Base-by-base conservation (phyloP, 2,329 filamentous ascomycete species). In the Fusarium chaquense region DNA sequence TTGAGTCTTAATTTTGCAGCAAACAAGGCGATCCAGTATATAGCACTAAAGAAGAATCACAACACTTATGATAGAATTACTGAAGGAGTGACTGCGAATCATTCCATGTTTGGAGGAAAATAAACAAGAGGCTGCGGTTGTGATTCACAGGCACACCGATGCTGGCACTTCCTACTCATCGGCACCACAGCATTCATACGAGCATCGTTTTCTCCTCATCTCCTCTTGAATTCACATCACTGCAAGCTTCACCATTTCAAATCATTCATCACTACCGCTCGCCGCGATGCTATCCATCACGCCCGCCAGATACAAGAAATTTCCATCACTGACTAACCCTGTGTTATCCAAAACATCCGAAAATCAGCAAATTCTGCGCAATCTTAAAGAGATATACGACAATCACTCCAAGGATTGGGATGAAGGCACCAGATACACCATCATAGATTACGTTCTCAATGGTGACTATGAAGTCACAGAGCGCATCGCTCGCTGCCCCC, bases 321-420 rank as follows among this genome's bases (percentile, higher is more conserved):
- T 55, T 18, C 52, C 52, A 20, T 26, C 40, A 22, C 30, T 35
- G 32, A 22, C 2, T 18, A 26, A 36, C 15, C 22, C 20, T 6
- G 20, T 9, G 16, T 6, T 46, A 16, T 18, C 40, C 15, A n/a
- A 22, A 11, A 6, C 8, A 15, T 33, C 32, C 1, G n/a, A n/a
- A 3, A 32, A 55, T 9, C 33, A 41, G 18, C n/a, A 33, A 15
- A 20, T 13, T 2, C 4, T 47, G 16, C 11, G 15, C 3, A 26
- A 24, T 4, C 16, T 60, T 20, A 60, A 47, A 24, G 4, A 28
- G 3, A 13, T 47, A 15, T 60, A 53, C 22, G 33, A 60, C 11
- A 12, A 46, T 1, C 28, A 55, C 20, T 55, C 57, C 22, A 15
- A 55, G 10, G 5, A 26, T n/a, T 60, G 57, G 57, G 57, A 60